A percentile compares a stretch with the other conserved stretches of the same genome.
These are phyloP conservation scores for Wickerhamomyces chaumierensis DNA, from an alignment of 805 yeast genomes.

Conservation along the genomic window DNA sequence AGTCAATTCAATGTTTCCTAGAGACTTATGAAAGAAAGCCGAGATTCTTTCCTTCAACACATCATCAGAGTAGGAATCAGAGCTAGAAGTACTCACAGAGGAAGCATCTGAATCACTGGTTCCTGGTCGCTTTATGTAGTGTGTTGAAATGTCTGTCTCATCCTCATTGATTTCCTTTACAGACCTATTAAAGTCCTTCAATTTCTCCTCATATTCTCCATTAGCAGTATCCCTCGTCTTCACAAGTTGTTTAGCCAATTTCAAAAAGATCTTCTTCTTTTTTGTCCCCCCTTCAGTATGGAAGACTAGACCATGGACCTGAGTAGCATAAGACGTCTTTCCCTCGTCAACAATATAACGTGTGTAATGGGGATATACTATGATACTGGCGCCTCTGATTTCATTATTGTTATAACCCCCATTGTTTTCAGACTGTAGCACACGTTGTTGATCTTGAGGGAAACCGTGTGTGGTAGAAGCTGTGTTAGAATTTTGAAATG, in stretches of 20 bases:
- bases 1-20: slow-evolving; percentile 43
- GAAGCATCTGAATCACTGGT: slow-evolving; percentile 3
- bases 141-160: neutral
- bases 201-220: slow-evolving; percentile 2
- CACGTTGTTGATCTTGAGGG: no score
- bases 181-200: slow-evolving; percentile 2
- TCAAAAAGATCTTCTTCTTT: slow-evolving; percentile 56
- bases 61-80: slow-evolving; percentile 26
- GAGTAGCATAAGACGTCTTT: slow-evolving; percentile 33
- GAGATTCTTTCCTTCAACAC: slow-evolving; percentile 53
- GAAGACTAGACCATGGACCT: slow-evolving; percentile 60
- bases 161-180: slow-evolving; percentile 27
- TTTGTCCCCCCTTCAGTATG: slow-evolving; percentile 63
- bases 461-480: slow-evolving; percentile 15
- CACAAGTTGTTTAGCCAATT: slow-evolving; percentile 59
- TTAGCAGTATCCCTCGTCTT: slow-evolving; percentile 22
- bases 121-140: slow-evolving; percentile 1
- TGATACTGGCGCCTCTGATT: slow-evolving; percentile 41
- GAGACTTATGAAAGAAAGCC: slow-evolving; percentile 57
- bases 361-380: slow-evolving; percentile 48
- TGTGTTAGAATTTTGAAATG: neutral
- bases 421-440: no score
- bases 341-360: slow-evolving; percentile 20
- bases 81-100: slow-evolving; percentile 2
- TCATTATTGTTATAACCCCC: slow-evolving; percentile 5